Conservation (phyloP, 306 rosid genomes). For the Sicyos edulis region DNA sequence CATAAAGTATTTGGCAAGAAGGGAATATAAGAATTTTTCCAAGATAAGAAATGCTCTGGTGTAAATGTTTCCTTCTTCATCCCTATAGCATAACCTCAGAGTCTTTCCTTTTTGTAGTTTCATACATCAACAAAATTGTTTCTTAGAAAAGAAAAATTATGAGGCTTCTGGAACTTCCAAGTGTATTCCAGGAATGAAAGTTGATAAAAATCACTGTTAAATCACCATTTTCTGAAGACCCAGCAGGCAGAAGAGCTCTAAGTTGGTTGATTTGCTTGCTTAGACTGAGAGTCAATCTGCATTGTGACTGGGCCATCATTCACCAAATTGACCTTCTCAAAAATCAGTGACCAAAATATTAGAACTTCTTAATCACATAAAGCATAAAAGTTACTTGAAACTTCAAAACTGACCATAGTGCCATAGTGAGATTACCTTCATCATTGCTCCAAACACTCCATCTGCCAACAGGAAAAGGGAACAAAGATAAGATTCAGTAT, state of each 20-base stretch:
- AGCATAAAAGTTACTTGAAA: background rate
- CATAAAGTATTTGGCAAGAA: too few species aligned
- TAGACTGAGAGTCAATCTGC: constrained; percentile 81
- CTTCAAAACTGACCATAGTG: constrained; percentile 8
- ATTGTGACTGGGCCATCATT: constrained; percentile 96
- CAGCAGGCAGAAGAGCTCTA: background rate
- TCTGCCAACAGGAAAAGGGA: constrained; percentile 35
- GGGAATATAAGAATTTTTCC: too few species aligned
- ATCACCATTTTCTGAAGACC: background rate
- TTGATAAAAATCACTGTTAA: background rate
- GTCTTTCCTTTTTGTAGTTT: too few species aligned
- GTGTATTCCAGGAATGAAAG: constrained; percentile 23
- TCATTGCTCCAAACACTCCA: constrained; percentile 94
- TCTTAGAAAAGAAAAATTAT: background rate
- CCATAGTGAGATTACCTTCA: constrained; percentile 54
- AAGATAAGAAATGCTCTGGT: too few species aligned
- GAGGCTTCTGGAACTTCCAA: constrained; percentile 17
- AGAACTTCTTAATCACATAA: constrained; percentile 15
- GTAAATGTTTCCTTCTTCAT: too few species aligned
- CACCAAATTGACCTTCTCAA: constrained; percentile 65
- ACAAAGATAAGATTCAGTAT: constrained; percentile 8
- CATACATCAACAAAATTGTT: too few species aligned
- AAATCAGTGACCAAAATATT: constrained; percentile 16
- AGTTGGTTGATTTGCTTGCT: constrained; percentile 37
- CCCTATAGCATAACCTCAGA: too few species aligned